A percentile compares a stretch with the other conserved stretches of the same genome.
Evolutionary conservation across 2,329 filamentous ascomycete species (phyloP).

Genomic region (Hirsutella minnesotensis): DNA sequence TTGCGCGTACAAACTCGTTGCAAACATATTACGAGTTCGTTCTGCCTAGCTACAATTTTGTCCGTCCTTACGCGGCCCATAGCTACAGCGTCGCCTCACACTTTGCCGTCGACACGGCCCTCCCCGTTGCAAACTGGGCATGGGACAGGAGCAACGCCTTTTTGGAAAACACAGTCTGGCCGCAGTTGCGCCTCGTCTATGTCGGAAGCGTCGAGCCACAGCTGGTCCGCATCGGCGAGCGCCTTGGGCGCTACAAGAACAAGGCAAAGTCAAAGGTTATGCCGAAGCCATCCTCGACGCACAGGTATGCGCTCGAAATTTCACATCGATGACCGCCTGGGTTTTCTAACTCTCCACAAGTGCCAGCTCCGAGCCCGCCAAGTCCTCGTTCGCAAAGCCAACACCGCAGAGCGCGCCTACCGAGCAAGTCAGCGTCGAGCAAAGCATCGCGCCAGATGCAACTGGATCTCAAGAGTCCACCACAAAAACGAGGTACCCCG

Average conservation of each 20-base stretch:
- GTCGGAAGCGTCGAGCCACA: conserved; percentile 92
- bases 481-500: conserved; percentile 17
- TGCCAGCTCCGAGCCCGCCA: neutral
- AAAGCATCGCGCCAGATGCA: conserved; percentile 15
- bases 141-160: conserved; percentile 61
- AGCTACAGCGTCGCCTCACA: conserved; percentile 55
- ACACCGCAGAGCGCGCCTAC: conserved; percentile 17
- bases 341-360: neutral
- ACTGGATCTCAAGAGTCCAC: conserved; percentile 6
- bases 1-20: conserved; percentile 47
- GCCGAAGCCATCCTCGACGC: conserved; percentile 3
- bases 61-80: conserved; percentile 60
- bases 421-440: conserved; percentile 16
- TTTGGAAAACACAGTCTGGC: conserved; percentile 67
- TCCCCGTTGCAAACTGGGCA: conserved; percentile 61
- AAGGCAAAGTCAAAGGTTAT: conserved; percentile 20
- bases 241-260: conserved; percentile 62
- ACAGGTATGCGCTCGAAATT: neutral
- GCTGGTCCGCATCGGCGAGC: conserved; percentile 80
- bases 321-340: neutral
- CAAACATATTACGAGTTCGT: conserved; percentile 63
- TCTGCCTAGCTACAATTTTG: conserved; percentile 62
- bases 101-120: conserved; percentile 55
- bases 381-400: conserved; percentile 23
- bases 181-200: conserved; percentile 68